Evolutionary conservation across 2,329 filamentous ascomycete species (phyloP).

Genomic region (Pseudocercospora eumusae): DNA sequence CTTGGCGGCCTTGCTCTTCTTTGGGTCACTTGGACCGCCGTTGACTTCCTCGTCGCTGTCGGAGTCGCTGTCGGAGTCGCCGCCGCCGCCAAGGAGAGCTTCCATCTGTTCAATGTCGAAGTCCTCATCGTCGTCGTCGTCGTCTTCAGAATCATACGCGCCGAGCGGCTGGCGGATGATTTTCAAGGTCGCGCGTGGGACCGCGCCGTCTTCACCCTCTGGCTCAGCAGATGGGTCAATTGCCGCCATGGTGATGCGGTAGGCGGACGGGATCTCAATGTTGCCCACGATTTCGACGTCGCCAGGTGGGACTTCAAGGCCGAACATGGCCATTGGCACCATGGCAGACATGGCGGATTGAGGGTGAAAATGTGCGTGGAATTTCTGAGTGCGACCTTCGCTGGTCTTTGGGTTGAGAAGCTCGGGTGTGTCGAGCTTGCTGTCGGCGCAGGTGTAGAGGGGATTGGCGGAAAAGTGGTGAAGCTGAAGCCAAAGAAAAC

Average conservation of each 20-base stretch:
- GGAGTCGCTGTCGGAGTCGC: slow-evolving; percentile 56
- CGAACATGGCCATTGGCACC: slow-evolving; percentile 74
- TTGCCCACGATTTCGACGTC: slow-evolving; percentile 79
- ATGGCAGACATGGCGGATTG: slow-evolving; percentile 31
- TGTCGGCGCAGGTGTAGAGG: background rate
- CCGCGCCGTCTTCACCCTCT: slow-evolving; percentile 45
- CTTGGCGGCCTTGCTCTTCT: slow-evolving; percentile 84
- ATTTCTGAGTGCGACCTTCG: slow-evolving; percentile 20
- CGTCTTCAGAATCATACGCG: slow-evolving; percentile 63
- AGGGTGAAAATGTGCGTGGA: slow-evolving; percentile 5
- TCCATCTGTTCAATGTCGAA: slow-evolving; percentile 55
- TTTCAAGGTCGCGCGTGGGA: slow-evolving; percentile 83
- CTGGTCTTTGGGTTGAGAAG: slow-evolving; percentile 15
- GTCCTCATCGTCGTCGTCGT: slow-evolving; percentile 64
- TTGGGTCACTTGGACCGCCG: slow-evolving; percentile 86
- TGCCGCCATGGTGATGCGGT: slow-evolving; percentile 97
- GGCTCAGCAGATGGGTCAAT: slow-evolving; percentile 80
- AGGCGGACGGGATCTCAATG: slow-evolving; percentile 78
- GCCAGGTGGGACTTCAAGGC: slow-evolving; percentile 84
- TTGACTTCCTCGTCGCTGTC: slow-evolving; percentile 68
- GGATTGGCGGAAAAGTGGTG: background rate
- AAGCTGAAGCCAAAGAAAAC: background rate
- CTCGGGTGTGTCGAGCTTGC: background rate
- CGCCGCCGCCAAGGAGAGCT: slow-evolving; percentile 49
- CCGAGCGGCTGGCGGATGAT: slow-evolving; percentile 73